Base-by-base conservation (phyloP, 73 alveolate species). In the Blepharisma stoltei region DNA sequence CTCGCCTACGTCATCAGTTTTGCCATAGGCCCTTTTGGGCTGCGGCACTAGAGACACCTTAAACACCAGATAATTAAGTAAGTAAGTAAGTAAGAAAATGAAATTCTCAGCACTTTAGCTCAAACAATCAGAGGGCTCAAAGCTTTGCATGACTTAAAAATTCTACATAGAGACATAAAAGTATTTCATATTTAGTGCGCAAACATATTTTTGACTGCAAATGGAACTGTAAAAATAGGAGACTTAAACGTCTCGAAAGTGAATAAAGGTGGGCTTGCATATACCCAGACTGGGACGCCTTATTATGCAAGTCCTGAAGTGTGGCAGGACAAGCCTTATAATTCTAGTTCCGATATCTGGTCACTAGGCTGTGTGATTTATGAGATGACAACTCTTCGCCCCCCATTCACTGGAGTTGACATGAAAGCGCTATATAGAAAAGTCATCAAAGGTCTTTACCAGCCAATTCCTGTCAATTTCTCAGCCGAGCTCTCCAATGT, bases 281-380 rank as follows among this genome's bases (percentile, higher is more conserved):
- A 87, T 6, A 77, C 84, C 55, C 75, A 80, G 52, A 96, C 92
- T 0, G 98, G 92, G 3, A 93, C 98, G 6, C 90, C 85, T 43
- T 93, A 95, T 84, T 93, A 93, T 67, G 80, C 93, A 25, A 84
- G 96, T 6, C 98, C 98, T 20, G 98, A 93, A 48, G 86, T 93
- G 53, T 94, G 92, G 38, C 78, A 86, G 6, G 84, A 73, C 9
- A 44, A 70, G 21, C 96, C 96, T 7, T 85, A 86, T 79, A 84
- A 91, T 7, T 88, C 88, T 50, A 93, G 89, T 32, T 81, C 90
- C 21, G 98, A 93, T 88, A 84, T 90, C 81, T 93, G 98, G 97
- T 65, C 92, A 5, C 91, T 90, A n/a, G 98, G 98, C 14, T 93
- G 98, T 67, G 81, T 93, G n/a, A 55, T 93, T 48, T 96, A 91